Conservation (phyloP, 371 early-diverging fungal species). For the Phascolomyces articulosus region DNA sequence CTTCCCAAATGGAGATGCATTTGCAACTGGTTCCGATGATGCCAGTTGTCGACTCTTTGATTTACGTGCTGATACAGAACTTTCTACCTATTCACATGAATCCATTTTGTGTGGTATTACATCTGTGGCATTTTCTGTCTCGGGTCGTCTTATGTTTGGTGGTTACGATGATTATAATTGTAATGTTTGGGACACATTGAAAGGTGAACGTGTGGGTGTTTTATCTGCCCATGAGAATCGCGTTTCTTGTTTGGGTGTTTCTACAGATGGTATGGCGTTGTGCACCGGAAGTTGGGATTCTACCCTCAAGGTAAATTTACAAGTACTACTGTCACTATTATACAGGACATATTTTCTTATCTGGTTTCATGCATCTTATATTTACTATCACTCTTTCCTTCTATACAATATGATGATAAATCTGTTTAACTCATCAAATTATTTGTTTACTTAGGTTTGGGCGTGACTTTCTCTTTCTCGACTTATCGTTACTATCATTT, state of each 20-base stretch:
- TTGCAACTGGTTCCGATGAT: slow-evolving; percentile 97
- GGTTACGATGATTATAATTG: slow-evolving; percentile 99
- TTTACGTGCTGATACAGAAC: slow-evolving; percentile 95
- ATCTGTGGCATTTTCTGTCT: slow-evolving; percentile 93
- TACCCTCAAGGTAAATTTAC: slow-evolving; percentile 50
- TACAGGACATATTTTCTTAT: too few relatives aligned
- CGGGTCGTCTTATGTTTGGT: slow-evolving; percentile 95
- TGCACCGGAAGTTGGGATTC: slow-evolving; percentile 98
- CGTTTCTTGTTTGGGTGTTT: slow-evolving; percentile 95
- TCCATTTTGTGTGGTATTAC: slow-evolving; percentile 96
- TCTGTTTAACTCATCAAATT: too few relatives aligned
- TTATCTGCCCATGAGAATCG: slow-evolving; percentile 95
- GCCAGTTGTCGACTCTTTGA: slow-evolving; percentile 96
- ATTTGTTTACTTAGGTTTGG: not conserved
- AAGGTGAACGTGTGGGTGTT: slow-evolving; percentile 93
- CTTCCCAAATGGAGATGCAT: slow-evolving; percentile 97
- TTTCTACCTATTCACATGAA: slow-evolving; percentile 95
- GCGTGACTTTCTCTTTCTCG: not conserved
- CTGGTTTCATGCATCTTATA: too few relatives aligned
- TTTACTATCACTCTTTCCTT: too few relatives aligned
- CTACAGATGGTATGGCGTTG: slow-evolving; percentile 95
- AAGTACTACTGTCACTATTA: too few relatives aligned
- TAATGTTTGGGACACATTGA: slow-evolving; percentile 98
- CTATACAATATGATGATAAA: not conserved
- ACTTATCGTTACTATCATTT: too few relatives aligned